Evolutionary conservation across 352 stramenopile genomes (phyloP), one percentile per base, ranked within the genome.

Genomic region (Globisporangium ultimum): DNA sequence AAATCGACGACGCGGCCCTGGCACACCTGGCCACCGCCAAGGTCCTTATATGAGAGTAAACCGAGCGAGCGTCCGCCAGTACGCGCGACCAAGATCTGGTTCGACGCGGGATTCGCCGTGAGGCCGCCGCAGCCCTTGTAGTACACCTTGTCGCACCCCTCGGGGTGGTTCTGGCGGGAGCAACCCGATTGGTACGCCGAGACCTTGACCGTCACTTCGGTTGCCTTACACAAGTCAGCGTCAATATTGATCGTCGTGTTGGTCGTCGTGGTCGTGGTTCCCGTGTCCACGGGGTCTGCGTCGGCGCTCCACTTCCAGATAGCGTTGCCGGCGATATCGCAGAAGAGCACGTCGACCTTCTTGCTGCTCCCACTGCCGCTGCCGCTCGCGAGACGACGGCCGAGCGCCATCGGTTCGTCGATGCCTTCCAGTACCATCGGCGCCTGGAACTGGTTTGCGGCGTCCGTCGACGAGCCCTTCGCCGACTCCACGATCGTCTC

Each of bases 91-190:
- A 89, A 70, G 40, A 89, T 84, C 22, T 81, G 71, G 58, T 87
- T 82, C 52, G 75, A 84, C 13, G 48, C 66, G 7, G 75, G 80
- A 41, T 79, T 88, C 22, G 91, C 76, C 0, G 78, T 86, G n/a
- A 93, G 70, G n/a, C 83, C 83, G 53, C 80, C 79, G 48, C 83
- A 93, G 61, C 83, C 83, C 61, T 88, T 88, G 67, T 83, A 87
- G 64, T 89, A 89, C 14, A 87, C 71, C 13, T 87, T 76, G 38
- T 82, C 70, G 43, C 80, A 89, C 3, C 78, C 80, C 48, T 85
- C 64, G 0, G 75, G 77, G 65, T 84, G 71, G 64, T 89, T 89
- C 67, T 88, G 78, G 42, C 70, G 64, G 41, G 77, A 87, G 63
- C 80, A 89, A 22, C 80, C 80, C 32, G 69, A 80, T 55, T 87